Base-by-base conservation (phyloP, 2,329 filamentous ascomycete genomes). In the Colletotrichum liriopes region DNA sequence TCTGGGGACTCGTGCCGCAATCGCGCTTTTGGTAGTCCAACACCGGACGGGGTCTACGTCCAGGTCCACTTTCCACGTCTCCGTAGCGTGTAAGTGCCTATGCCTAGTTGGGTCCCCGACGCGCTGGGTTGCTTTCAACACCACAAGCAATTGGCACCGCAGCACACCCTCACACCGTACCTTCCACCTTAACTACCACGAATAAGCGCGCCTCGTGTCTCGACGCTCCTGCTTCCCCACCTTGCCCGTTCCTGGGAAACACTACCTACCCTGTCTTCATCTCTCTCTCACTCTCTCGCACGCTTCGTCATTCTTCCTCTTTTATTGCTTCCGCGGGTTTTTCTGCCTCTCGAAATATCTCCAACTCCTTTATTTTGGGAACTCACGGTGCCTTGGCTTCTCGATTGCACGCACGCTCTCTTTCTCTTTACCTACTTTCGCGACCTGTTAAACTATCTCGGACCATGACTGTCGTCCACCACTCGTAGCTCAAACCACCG, bases 201-300 rank as follows among this genome's bases (percentile, higher is more conserved):
- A 62, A 59, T 49, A 64, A 69, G 59, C 69, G 65, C 65, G 65
- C 59, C 52, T 72, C 69, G 69, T 72, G 69, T 72, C 65, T 69
- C 60, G 65, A 69, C 69, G 29, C 54, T 72, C 52, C 39, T 58
- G 20, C 54, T 69, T 69, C 69, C 66, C 69, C 69, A 72, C 69
- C 69, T 64, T 39, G 65, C 39, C 56, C 65, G 69, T 69, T 72
- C 69, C 69, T 69, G 32, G 55, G 47, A 69, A 52, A 39, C 43
- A 51, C 65, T 37, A 14, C 35, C 54, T 41, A 58, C 29, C 49
- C 23, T 52, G n/a, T 39, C 58, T 60, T 23, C 35, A 55, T 60
- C 55, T 59, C 41, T 29, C 12, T 63, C 43, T 68, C 41, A 35
- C 64, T 67, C 56, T 62, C 37, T 71, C 47, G 37, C 41, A 41